These are phyloP conservation scores for Quercus tomentella DNA, from an alignment of 331 rosid species.

Conservation along the genomic window DNA sequence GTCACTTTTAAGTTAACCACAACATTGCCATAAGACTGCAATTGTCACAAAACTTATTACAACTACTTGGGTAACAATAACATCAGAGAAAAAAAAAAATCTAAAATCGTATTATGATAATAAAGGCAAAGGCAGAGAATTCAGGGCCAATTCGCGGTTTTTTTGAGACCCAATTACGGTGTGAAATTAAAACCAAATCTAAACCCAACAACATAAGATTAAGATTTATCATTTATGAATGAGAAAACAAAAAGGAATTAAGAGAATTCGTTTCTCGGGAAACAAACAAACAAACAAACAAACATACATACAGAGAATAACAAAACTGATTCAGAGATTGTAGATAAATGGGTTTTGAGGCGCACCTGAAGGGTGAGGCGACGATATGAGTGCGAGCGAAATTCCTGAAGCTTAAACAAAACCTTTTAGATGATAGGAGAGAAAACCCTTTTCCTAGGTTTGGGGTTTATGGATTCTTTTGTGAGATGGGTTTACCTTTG, in stretches of 20 bases:
- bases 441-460: conserved; percentile 23
- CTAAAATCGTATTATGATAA: not conserved
- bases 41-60: not conserved
- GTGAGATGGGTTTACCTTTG: too few species aligned
- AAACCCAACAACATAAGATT: not conserved
- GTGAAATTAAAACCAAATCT: not conserved
- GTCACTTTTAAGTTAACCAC: not conserved
- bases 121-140: not conserved
- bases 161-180: not conserved
- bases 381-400: conserved; percentile 17
- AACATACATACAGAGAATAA: not conserved
- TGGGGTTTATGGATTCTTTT: too few species aligned
- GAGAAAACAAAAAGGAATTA: not conserved
- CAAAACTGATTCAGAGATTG: not conserved
- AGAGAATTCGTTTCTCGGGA: not conserved
- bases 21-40: not conserved
- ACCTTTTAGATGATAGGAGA: not conserved
- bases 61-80: too few species aligned
- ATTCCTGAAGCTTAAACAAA: not conserved
- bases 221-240: not conserved
- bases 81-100: not conserved
- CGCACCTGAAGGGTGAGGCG: conserved; percentile 28
- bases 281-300: not conserved
- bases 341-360: not conserved
- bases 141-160: too few species aligned